phyloP scores from a whole-genome alignment of 2,329 filamentous ascomycete species.

The Penicillium digitatum region DNA sequence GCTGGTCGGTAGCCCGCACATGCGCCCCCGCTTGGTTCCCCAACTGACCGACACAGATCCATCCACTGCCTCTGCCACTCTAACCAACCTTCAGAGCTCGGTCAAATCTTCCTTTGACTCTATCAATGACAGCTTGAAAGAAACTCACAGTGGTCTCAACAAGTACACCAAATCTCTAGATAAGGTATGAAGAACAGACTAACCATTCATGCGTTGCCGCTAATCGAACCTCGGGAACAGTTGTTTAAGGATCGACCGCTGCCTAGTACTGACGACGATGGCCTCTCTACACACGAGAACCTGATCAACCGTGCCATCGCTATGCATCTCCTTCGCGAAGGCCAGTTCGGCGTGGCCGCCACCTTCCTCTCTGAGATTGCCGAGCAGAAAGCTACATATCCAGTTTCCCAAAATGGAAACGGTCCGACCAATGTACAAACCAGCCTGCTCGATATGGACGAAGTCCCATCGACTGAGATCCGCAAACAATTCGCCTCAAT shows the following conservation, averaged over 20 bases:
- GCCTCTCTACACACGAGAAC: constrained; percentile 67
- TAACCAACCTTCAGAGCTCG: constrained; percentile 82
- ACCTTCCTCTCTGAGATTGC: constrained; percentile 75
- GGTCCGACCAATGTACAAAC: constrained; percentile 20
- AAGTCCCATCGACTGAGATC: constrained; percentile 63
- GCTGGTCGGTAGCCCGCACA: constrained; percentile 51
- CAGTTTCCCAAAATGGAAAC: not conserved
- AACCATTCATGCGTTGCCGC: not conserved
- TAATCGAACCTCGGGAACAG: constrained; percentile 31
- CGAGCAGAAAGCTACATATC: constrained; percentile 39
- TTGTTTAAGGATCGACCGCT: constrained; percentile 66
- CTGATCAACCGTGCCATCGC: constrained; percentile 90
- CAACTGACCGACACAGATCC: constrained; percentile 50
- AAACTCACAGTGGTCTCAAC: constrained; percentile 75
- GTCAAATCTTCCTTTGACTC: constrained; percentile 76
- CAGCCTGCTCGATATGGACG: constrained; percentile 51
- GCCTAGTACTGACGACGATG: constrained; percentile 75
- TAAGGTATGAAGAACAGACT: constrained; percentile 54
- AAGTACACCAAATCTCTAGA: constrained; percentile 82
- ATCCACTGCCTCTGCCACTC: constrained; percentile 65
- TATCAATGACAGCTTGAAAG: constrained; percentile 76
- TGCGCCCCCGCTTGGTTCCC: constrained; percentile 6
- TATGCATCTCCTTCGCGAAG: constrained; percentile 93
- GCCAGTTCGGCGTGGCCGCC: constrained; percentile 82
- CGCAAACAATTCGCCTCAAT: constrained; percentile 79